phyloP scores from a whole-genome alignment of 2,329 filamentous ascomycete genomes.

The Chrysosporium keratinophilum region DNA sequence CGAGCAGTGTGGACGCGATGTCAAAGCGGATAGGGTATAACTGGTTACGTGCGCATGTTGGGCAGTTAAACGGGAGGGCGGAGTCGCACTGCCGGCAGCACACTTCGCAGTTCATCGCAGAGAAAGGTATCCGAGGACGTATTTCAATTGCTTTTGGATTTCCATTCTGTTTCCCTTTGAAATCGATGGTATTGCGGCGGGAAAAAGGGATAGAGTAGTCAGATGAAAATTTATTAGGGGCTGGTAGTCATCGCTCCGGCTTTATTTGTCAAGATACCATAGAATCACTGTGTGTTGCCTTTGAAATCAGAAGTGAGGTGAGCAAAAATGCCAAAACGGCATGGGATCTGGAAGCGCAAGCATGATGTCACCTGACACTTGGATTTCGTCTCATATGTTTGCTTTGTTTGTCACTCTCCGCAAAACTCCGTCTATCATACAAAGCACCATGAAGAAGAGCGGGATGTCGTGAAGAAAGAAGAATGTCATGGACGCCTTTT shows the following conservation, averaged over 20 bases:
- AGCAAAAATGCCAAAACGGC: background rate
- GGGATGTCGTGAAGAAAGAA: background rate
- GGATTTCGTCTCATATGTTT: background rate
- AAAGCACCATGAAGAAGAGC: too few species aligned
- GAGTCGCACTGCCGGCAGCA: constrained; percentile 47
- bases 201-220: background rate
- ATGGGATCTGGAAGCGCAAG: background rate
- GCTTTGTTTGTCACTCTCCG: constrained; percentile 8
- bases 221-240: background rate
- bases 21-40: constrained; percentile 57
- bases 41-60: constrained; percentile 57
- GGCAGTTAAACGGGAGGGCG: constrained; percentile 57
- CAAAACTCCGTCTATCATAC: background rate
- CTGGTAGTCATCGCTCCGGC: background rate
- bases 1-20: constrained; percentile 49
- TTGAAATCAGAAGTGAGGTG: background rate
- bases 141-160: constrained; percentile 13
- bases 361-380: constrained; percentile 18
- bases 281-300: background rate
- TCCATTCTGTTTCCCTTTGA: constrained; percentile 14
- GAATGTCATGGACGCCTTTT: too few species aligned
- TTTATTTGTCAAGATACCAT: background rate
- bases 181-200: background rate
- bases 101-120: constrained; percentile 58
- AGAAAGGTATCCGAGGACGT: constrained; percentile 14